phyloP scores from a whole-genome alignment of 1,284 basidiomycete species.

The Pulveroboletus sp. region DNA sequence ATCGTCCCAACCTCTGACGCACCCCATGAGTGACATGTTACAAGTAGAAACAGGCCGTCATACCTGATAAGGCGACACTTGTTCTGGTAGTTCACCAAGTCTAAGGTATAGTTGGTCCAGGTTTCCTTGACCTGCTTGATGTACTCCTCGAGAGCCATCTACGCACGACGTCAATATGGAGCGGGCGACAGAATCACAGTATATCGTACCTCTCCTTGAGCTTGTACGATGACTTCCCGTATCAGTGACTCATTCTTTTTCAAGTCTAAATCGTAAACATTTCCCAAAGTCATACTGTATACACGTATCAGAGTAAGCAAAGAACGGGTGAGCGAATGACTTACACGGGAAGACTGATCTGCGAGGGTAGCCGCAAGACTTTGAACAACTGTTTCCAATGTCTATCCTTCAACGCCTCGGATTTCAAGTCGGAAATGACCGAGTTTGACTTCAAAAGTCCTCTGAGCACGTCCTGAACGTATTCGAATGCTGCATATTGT shows the following conservation, averaged over 20 bases:
- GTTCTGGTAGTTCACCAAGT: conserved; percentile 98
- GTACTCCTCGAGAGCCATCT: conserved; percentile 94
- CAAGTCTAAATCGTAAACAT: conserved; percentile 96
- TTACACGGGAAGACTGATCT: conserved; percentile 69
- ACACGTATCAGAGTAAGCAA: conserved; percentile 13
- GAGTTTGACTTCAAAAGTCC: conserved; percentile 88
- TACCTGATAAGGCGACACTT: conserved; percentile 94
- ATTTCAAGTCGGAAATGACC: conserved; percentile 91
- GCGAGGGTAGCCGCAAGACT: conserved; percentile 68
- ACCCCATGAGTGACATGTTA: conserved; percentile 15
- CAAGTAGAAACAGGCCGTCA: conserved; percentile 14
- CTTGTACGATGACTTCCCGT: conserved; percentile 94
- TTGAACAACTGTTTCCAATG: conserved; percentile 99
- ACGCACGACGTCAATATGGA: conserved; percentile 7
- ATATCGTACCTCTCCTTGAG: conserved; percentile 86
- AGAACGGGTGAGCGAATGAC: conserved; percentile 29
- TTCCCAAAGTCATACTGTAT: conserved; percentile 87
- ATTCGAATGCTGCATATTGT: conserved; percentile 98
- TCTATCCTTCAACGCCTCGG: conserved; percentile 94
- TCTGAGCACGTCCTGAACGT: conserved; percentile 90
- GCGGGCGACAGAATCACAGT: background rate
- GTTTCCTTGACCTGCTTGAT: conserved; percentile 95
- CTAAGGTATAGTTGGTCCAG: conserved; percentile 95
- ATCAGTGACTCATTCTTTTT: conserved; percentile 90
- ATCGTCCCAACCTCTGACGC: conserved; percentile 90